Conservation (phyloP, 2,329 filamentous ascomycete genomes). For the Botrytis medusae region DNA sequence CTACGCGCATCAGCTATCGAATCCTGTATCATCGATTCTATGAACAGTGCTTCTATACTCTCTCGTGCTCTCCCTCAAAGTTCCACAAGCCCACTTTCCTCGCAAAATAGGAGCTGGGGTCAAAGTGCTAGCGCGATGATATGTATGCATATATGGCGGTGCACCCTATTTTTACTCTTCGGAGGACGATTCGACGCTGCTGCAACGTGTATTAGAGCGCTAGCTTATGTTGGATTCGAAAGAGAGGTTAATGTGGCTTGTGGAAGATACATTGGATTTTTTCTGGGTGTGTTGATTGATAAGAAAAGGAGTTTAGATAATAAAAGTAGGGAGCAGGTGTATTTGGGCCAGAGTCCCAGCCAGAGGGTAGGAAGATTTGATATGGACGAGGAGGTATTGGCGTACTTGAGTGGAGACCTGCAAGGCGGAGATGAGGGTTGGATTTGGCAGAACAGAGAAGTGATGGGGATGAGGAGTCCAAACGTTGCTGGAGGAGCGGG, state of each 20-base stretch:
- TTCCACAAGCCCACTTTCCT: slow-evolving; percentile 34
- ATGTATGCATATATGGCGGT: slow-evolving; percentile 84
- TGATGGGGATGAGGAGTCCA: slow-evolving; percentile 41
- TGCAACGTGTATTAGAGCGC: slow-evolving; percentile 68
- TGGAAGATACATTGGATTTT: slow-evolving; percentile 79
- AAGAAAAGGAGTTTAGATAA: slow-evolving; percentile 44
- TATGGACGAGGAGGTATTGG: slow-evolving; percentile 81
- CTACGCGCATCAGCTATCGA: slow-evolving; percentile 72
- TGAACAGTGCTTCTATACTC: slow-evolving; percentile 77
- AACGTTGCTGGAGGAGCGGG: slow-evolving; percentile 18
- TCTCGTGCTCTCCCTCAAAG: slow-evolving; percentile 56
- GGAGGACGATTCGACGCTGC: slow-evolving; percentile 72
- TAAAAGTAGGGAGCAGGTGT: slow-evolving; percentile 27
- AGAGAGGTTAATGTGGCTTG: slow-evolving; percentile 75
- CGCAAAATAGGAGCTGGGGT: slow-evolving; percentile 31
- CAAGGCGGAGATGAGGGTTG: slow-evolving; percentile 80
- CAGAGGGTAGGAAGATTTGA: slow-evolving; percentile 25
- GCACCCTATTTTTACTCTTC: slow-evolving; percentile 75
- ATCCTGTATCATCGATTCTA: slow-evolving; percentile 69
- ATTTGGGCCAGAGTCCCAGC: not conserved
- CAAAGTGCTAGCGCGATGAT: slow-evolving; percentile 64
- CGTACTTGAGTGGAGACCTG: slow-evolving; percentile 81
- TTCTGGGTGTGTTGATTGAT: slow-evolving; percentile 65
- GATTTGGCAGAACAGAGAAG: slow-evolving; percentile 72
- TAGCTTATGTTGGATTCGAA: slow-evolving; percentile 67